Conservation (phyloP, 2,329 filamentous ascomycete genomes). For the Pseudocercospora pini-densiflorae region DNA sequence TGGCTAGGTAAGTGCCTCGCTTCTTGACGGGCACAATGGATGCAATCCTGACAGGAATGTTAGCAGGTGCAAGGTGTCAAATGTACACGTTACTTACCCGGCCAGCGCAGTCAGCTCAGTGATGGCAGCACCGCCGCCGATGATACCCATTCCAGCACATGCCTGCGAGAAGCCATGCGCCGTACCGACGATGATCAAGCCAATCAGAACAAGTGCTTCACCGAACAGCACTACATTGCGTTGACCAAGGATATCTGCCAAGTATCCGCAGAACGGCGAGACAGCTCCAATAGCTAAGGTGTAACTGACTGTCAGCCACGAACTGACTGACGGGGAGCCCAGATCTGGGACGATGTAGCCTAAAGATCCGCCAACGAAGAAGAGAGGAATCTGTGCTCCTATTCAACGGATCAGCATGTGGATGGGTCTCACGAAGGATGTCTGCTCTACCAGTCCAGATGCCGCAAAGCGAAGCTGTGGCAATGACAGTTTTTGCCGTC, state of each 20-base stretch:
- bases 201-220: conserved; percentile 10
- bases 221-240: conserved; percentile 22
- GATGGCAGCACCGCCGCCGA: conserved; percentile 20
- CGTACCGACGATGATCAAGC: conserved; percentile 22
- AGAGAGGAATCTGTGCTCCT: conserved; percentile 24
- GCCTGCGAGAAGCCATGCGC: conserved; percentile 20
- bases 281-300: conserved; percentile 25
- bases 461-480: conserved; percentile 13
- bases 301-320: conserved; percentile 22
- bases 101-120: conserved; percentile 25
- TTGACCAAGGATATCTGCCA: conserved; percentile 22
- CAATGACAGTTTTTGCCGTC: conserved; percentile 9
- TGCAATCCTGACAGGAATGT: conserved; percentile 6
- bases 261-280: conserved; percentile 24
- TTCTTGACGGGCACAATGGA: conserved; percentile 23
- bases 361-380: conserved; percentile 21
- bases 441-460: conserved; percentile 5
- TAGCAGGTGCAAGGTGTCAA: background rate
- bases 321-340: conserved; percentile 14
- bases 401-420: too few species aligned
- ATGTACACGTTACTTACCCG: conserved; percentile 7
- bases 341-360: conserved; percentile 21
- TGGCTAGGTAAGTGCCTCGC: conserved; percentile 19
- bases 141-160: conserved; percentile 18
- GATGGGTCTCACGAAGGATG: too few species aligned